phyloP scores from a whole-genome alignment of 2,329 filamentous ascomycete genomes.

The Fusarium torreyae region DNA sequence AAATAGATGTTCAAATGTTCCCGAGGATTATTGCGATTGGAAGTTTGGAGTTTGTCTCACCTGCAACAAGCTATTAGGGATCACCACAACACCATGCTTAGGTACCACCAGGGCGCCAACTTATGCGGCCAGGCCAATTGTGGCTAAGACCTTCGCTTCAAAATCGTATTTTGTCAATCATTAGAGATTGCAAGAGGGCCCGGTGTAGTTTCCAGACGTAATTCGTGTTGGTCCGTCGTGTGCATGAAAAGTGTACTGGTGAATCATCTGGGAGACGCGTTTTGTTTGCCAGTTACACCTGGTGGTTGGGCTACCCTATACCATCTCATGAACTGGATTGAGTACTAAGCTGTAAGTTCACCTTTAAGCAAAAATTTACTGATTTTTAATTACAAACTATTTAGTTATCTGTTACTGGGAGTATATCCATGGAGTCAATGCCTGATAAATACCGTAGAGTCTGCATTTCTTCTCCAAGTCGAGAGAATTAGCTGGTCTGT shows the following conservation, averaged over 20 bases:
- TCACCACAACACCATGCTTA: constrained; percentile 2
- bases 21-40: constrained; percentile 2
- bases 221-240: background rate
- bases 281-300: background rate
- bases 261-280: constrained; percentile 10
- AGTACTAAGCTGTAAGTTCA: background rate
- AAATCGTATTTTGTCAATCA: background rate
- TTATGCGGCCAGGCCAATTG: constrained; percentile 1
- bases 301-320: constrained; percentile 25
- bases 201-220: too few relatives aligned
- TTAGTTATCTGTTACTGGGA: too few relatives aligned
- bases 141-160: background rate
- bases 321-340: background rate
- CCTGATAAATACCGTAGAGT: too few relatives aligned
- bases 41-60: constrained; percentile 32
- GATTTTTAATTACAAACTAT: too few relatives aligned
- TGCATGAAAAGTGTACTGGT: background rate
- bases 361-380: too few relatives aligned
- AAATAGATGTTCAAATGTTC: background rate
- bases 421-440: too few relatives aligned
- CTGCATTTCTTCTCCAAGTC: too few relatives aligned
- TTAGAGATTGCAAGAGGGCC: background rate
- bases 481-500: too few relatives aligned
- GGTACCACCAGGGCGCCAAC: constrained; percentile 16
- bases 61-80: constrained; percentile 3